These are phyloP conservation scores for Cephalotrichum gorgonifer DNA, from an alignment of 2,329 filamentous ascomycete species.

Conservation along the genomic window DNA sequence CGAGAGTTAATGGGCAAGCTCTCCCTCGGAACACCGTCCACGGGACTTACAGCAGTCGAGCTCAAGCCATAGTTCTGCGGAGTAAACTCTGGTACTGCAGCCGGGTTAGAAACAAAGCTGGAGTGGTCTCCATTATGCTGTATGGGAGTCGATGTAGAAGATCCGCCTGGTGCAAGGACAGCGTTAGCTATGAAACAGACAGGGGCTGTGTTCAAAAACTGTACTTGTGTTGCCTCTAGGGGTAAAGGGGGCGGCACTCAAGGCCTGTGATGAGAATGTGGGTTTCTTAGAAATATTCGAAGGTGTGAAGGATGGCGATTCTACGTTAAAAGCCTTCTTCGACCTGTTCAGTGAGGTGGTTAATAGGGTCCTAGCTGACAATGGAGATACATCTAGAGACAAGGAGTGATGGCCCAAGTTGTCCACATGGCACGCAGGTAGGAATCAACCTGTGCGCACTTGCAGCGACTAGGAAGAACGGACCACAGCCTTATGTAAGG, in stretches of 20 bases:
- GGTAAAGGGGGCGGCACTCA: slow-evolving; percentile 79
- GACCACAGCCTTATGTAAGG: background rate
- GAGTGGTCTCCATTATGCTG: slow-evolving; percentile 4
- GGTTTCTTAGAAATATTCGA: slow-evolving; percentile 52
- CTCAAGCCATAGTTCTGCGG: slow-evolving; percentile 44
- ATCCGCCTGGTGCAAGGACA: background rate
- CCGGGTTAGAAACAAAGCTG: slow-evolving; percentile 37
- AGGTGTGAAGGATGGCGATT: slow-evolving; percentile 91
- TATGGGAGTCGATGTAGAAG: background rate
- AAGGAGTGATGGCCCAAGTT: background rate
- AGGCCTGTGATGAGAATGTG: slow-evolving; percentile 79
- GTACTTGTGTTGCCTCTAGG: slow-evolving; percentile 48
- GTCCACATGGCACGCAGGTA: background rate
- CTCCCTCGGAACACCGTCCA: background rate
- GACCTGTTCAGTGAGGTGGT: slow-evolving; percentile 22
- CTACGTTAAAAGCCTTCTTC: slow-evolving; percentile 83
- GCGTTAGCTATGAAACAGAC: background rate
- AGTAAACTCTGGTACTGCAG: slow-evolving; percentile 48
- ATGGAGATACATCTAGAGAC: background rate
- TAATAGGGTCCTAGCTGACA: background rate
- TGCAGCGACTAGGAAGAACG: background rate
- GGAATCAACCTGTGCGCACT: background rate
- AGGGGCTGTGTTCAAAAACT: slow-evolving; percentile 3
- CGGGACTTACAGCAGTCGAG: slow-evolving; percentile 30
- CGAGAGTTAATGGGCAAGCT: background rate